Evolutionary conservation across 2,329 filamentous ascomycete genomes (phyloP).

Genomic region (Aspergillus quadricinctus): DNA sequence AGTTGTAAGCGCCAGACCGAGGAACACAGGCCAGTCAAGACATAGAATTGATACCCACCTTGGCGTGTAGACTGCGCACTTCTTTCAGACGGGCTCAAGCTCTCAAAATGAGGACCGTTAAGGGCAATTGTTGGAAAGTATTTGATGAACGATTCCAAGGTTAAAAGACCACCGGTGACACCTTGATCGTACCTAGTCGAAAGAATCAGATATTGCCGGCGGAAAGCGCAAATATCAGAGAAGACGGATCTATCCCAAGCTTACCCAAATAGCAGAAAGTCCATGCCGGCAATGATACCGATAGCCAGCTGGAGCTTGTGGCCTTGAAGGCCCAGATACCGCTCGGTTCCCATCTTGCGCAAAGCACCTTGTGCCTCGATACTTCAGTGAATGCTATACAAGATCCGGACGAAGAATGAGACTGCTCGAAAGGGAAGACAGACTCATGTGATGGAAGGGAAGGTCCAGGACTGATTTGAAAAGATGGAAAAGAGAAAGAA

Average conservation of each 20-base stretch:
- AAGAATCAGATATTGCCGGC: constrained; percentile 11
- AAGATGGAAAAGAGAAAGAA: background rate
- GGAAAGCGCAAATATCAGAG: background rate
- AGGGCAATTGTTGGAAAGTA: constrained; percentile 41
- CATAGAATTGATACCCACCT: constrained; percentile 17
- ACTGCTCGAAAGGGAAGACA: background rate
- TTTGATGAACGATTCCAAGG: constrained; percentile 37
- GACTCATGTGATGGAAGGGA: constrained; percentile 3
- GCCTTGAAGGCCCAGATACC: constrained; percentile 40
- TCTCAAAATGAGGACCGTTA: constrained; percentile 11
- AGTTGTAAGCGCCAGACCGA: background rate
- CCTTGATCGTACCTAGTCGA: constrained; percentile 35
- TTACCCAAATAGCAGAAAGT: constrained; percentile 32
- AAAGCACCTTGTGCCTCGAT: background rate
- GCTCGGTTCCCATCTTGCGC: constrained; percentile 20
- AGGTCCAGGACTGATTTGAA: background rate
- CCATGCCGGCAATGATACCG: constrained; percentile 42
- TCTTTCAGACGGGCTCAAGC: constrained; percentile 11
- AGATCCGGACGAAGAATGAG: background rate
- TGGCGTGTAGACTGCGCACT: constrained; percentile 34
- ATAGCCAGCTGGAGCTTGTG: constrained; percentile 40
- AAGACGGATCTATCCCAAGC: background rate
- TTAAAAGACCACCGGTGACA: constrained; percentile 44
- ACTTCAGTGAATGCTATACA: background rate
- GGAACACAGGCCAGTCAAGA: background rate